Percentiles rank a stretch among this genome's conserved stretches.
Conservation (phyloP, 78 protist genomes). For the Dictyostelium brefeldianum region DNA sequence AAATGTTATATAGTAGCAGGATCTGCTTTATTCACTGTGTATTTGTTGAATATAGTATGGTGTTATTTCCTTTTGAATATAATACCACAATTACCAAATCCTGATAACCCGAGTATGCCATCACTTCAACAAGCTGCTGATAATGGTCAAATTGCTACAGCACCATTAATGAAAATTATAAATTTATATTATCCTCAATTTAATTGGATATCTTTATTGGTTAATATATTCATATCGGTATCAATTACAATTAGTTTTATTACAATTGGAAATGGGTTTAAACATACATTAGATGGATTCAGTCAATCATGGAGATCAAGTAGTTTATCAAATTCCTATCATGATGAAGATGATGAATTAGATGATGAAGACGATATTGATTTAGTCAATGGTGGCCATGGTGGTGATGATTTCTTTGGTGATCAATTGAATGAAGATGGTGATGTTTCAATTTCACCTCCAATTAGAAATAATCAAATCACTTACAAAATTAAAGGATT, state of each 20-base stretch:
- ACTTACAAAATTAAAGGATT: not conserved
- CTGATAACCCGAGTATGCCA: conserved; percentile 12
- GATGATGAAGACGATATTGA: not conserved
- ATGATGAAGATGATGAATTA: not conserved
- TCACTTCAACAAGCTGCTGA: conserved; percentile 28
- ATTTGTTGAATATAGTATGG: conserved; percentile 58
- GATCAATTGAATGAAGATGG: not conserved
- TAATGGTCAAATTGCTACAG: conserved; percentile 57
- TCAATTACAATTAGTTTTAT: conserved; percentile 72
- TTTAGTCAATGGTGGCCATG: not conserved
- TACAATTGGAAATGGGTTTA: conserved; percentile 70
- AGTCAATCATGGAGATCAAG: conserved; percentile 37
- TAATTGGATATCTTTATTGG: conserved; percentile 33
- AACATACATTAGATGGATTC: conserved; percentile 71
- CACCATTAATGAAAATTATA: conserved; percentile 59
- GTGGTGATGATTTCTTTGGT: not conserved
- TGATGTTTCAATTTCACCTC: not conserved
- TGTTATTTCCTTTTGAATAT: conserved; percentile 68
- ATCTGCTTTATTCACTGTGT: conserved; percentile 43
- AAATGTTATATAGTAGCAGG: conserved; percentile 50
- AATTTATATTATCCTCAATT: conserved; percentile 39
- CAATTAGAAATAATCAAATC: not conserved
- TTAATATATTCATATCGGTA: conserved; percentile 33
- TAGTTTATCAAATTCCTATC: conserved; percentile 29
- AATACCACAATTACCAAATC: conserved; percentile 64